phyloP scores from a whole-genome alignment of 1,139 yeast genomes.

The Protomyces lactucae-debilis region DNA sequence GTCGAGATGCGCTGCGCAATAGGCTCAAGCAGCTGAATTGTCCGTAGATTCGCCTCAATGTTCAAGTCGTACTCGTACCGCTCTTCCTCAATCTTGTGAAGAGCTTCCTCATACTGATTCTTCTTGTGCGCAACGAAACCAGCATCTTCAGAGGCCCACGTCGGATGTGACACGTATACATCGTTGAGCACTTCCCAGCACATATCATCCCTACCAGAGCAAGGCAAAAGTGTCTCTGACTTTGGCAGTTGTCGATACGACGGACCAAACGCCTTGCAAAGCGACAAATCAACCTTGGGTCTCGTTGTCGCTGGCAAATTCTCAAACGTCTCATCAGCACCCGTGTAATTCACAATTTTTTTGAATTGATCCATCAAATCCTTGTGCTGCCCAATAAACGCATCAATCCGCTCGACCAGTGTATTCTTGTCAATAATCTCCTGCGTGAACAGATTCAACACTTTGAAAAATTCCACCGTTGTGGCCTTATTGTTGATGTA shows the following conservation, averaged over 20 bases:
- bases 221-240: constrained; percentile 93
- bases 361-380: constrained; percentile 90
- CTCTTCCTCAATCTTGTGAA: constrained; percentile 94
- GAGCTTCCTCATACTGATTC: constrained; percentile 92
- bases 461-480: constrained; percentile 83
- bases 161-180: constrained; percentile 99
- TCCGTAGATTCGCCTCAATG: constrained; percentile 90
- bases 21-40: constrained; percentile 91
- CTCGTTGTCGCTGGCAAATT: constrained; percentile 74
- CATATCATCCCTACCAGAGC: constrained; percentile 97
- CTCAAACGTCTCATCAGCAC: constrained; percentile 59
- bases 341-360: constrained; percentile 79
- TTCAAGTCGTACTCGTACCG: constrained; percentile 93
- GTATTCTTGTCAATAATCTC: constrained; percentile 81
- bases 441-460: constrained; percentile 79
- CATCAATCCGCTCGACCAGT: constrained; percentile 76
- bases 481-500: constrained; percentile 84
- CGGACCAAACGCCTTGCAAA: constrained; percentile 79
- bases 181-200: constrained; percentile 98
- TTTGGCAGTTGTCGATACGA: constrained; percentile 90
- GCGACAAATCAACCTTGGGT: constrained; percentile 79
- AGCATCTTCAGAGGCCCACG: constrained; percentile 99
- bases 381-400: constrained; percentile 72
- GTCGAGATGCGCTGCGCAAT: constrained; percentile 90
- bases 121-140: constrained; percentile 97